phyloP scores from a whole-genome alignment of 2,329 filamentous ascomycete genomes.

The Botrytis galanthina region DNA sequence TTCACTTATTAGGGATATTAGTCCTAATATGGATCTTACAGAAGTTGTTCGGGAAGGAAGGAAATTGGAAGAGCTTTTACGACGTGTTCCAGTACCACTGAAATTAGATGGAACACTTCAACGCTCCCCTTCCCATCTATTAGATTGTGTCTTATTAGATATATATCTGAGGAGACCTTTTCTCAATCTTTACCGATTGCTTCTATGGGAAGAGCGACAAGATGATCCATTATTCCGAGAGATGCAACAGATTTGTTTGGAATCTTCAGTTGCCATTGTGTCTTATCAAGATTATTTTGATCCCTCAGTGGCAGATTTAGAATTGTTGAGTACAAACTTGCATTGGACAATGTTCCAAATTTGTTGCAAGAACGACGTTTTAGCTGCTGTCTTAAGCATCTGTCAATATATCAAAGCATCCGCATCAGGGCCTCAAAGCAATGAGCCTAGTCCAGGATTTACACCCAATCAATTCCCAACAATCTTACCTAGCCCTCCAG shows the following conservation, averaged over 20 bases:
- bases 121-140: constrained; percentile 1
- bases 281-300: constrained; percentile 25
- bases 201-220: constrained; percentile 13
- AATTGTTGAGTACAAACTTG: constrained; percentile 11
- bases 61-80: constrained; percentile 13
- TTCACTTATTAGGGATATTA: constrained; percentile 15
- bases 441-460: constrained; percentile 4
- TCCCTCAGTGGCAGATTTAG: constrained; percentile 14
- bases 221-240: constrained; percentile 15
- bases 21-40: constrained; percentile 2
- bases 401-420: constrained; percentile 16
- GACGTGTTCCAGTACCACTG: background rate
- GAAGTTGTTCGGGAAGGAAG: constrained; percentile 13
- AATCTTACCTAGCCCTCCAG: constrained; percentile 10
- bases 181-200: constrained; percentile 21
- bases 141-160: constrained; percentile 22
- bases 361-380: constrained; percentile 26
- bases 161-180: constrained; percentile 23
- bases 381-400: constrained; percentile 24
- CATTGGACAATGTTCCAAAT: constrained; percentile 27
- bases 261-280: constrained; percentile 23
- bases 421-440: background rate
- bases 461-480: background rate
- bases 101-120: constrained; percentile 14
- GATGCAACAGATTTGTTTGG: constrained; percentile 17